A percentile compares a stretch with the other conserved stretches of the same genome.
phyloP scores from a whole-genome alignment of 176 grass and related monocot species.

The Hsuehochloa calcarea region DNA sequence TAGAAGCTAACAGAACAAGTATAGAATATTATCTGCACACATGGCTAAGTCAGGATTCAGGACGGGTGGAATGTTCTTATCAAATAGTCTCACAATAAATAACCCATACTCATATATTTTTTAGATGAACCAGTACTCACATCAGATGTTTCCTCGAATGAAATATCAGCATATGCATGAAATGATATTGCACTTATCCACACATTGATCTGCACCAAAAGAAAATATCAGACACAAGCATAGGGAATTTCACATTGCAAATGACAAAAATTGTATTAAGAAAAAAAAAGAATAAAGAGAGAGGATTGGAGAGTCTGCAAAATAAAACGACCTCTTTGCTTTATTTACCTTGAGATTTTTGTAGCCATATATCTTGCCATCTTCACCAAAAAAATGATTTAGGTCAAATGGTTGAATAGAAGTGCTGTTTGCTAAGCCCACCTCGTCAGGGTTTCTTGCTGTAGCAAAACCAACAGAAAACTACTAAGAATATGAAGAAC shows the following conservation, averaged over 20 bases:
- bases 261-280: constrained; percentile 4
- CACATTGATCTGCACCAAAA: constrained; percentile 76
- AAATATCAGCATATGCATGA: constrained; percentile 78
- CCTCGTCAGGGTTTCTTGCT: constrained; percentile 61
- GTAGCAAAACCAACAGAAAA: constrained; percentile 31
- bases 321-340: background rate
- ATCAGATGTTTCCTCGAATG: constrained; percentile 59
- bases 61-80: constrained; percentile 8
- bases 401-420: constrained; percentile 71
- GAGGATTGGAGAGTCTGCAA: background rate
- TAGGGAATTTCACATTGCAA: constrained; percentile 6
- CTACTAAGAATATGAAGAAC: constrained; percentile 9
- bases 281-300: background rate
- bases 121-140: constrained; percentile 51
- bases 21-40: background rate
- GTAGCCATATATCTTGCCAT: constrained; percentile 97
- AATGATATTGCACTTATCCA: constrained; percentile 83
- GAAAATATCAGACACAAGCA: background rate
- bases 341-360: constrained; percentile 67
- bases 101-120: background rate
- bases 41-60: background rate
- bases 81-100: background rate
- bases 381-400: constrained; percentile 87
- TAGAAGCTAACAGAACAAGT: background rate
- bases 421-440: constrained; percentile 41